Conservation (phyloP, 129 eudicot species). For the Saposhnikovia divaricata region DNA sequence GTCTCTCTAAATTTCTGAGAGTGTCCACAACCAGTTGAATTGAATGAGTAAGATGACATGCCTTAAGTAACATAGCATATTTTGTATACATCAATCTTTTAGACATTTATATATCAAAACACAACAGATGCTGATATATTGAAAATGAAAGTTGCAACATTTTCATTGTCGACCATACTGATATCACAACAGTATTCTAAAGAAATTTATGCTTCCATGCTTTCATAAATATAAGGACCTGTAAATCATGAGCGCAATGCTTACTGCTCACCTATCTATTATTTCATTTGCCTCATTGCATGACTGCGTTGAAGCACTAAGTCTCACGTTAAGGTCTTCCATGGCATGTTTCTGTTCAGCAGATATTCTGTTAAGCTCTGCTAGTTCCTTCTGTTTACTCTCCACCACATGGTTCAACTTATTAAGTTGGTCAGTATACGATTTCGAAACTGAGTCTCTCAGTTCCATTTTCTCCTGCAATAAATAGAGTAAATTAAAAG, state of each 20-base stretch:
- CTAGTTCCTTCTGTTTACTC: conserved; percentile 61
- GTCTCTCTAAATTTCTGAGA: background rate
- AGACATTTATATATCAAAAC: background rate
- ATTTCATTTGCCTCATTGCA: conserved; percentile 80
- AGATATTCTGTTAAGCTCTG: conserved; percentile 38
- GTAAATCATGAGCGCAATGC: no score
- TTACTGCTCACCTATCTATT: conserved; percentile 49
- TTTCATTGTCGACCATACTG: background rate
- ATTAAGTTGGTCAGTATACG: conserved; percentile 50
- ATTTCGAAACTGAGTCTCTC: conserved; percentile 60
- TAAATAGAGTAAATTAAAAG: background rate
- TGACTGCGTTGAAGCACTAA: conserved; percentile 69
- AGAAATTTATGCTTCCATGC: background rate
- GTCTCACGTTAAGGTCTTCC: conserved; percentile 84
- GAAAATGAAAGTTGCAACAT: background rate
- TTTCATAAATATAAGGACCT: background rate
- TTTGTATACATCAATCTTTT: background rate
- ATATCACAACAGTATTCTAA: background rate
- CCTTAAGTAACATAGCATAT: background rate
- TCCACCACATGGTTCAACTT: conserved; percentile 51
- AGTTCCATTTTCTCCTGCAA: conserved; percentile 71
- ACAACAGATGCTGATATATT: background rate
- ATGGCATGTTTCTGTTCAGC: conserved; percentile 76
- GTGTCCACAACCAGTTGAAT: background rate
- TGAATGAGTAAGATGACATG: background rate